Conservation (phyloP, 441 rosid species). For the Viola pubescens region DNA sequence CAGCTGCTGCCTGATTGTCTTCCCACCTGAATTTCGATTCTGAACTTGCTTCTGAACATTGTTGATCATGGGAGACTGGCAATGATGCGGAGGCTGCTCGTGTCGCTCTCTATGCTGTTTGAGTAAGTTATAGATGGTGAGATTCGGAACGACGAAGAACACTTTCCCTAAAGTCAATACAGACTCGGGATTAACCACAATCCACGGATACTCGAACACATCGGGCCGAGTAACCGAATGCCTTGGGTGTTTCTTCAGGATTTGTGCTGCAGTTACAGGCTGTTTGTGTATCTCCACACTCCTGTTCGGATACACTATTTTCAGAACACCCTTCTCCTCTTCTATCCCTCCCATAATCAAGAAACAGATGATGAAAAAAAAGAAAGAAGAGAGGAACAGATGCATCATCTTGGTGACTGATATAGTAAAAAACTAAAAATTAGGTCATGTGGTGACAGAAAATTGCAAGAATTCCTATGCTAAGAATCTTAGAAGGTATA, state of each 20-base stretch:
- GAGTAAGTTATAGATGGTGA: conserved; percentile 27
- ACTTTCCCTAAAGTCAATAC: conserved; percentile 30
- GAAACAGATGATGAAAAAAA: background rate
- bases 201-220: conserved; percentile 41
- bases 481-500: conserved; percentile 13
- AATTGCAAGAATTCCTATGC: conserved; percentile 16
- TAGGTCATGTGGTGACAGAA: conserved; percentile 12
- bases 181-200: conserved; percentile 36
- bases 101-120: conserved; percentile 18
- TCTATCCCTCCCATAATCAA: conserved; percentile 15
- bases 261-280: conserved; percentile 32
- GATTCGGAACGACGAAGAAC: conserved; percentile 37
- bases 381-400: conserved; percentile 16
- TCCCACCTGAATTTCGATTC: conserved; percentile 10
- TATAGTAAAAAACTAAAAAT: conserved; percentile 8
- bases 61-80: conserved; percentile 12
- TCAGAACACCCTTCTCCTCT: conserved; percentile 26
- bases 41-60: conserved; percentile 1
- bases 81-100: conserved; percentile 13
- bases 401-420: conserved; percentile 1
- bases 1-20: conserved; percentile 17
- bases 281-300: conserved; percentile 24
- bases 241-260: conserved; percentile 38
- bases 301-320: conserved; percentile 39
- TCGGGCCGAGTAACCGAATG: conserved; percentile 40